Evolutionary conservation across 2,329 filamentous ascomycete species (phyloP).

Genomic region (Trichophyton simii): DNA sequence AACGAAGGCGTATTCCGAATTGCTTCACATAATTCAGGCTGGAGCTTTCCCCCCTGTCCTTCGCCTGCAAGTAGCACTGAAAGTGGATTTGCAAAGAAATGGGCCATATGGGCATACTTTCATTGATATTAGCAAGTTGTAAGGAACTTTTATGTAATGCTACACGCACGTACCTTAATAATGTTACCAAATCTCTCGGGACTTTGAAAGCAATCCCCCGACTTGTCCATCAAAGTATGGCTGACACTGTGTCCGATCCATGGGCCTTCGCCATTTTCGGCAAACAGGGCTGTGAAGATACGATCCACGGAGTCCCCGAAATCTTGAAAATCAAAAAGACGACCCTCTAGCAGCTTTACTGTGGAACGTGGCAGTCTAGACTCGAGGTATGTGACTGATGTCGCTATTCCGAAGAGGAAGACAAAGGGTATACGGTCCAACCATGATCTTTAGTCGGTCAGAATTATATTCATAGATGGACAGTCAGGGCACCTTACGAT

Average conservation of each 20-base stretch:
- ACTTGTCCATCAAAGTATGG: conserved; percentile 41
- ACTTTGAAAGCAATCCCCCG: conserved; percentile 49
- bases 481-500: conserved; percentile 27
- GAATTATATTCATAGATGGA: conserved; percentile 6
- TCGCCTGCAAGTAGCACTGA: conserved; percentile 37
- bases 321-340: conserved; percentile 42
- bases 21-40: conserved; percentile 39
- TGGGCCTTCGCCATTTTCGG: conserved; percentile 25
- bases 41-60: conserved; percentile 18
- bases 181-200: conserved; percentile 42
- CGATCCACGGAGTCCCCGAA: conserved; percentile 36
- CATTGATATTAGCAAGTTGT: conserved; percentile 15
- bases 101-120: conserved; percentile 51
- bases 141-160: background rate
- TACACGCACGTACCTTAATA: conserved; percentile 32
- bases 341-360: conserved; percentile 41
- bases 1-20: conserved; percentile 48
- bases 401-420: conserved; percentile 49
- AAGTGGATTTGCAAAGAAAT: conserved; percentile 50
- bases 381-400: conserved; percentile 50
- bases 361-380: conserved; percentile 43
- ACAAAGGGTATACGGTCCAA: conserved; percentile 49
- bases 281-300: conserved; percentile 30
- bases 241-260: conserved; percentile 45
- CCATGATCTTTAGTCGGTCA: conserved; percentile 40